Percentiles rank a stretch among this genome's conserved stretches.
phyloP scores from a whole-genome alignment of 176 grass and related monocot genomes.

The Tuctoria greenei region DNA sequence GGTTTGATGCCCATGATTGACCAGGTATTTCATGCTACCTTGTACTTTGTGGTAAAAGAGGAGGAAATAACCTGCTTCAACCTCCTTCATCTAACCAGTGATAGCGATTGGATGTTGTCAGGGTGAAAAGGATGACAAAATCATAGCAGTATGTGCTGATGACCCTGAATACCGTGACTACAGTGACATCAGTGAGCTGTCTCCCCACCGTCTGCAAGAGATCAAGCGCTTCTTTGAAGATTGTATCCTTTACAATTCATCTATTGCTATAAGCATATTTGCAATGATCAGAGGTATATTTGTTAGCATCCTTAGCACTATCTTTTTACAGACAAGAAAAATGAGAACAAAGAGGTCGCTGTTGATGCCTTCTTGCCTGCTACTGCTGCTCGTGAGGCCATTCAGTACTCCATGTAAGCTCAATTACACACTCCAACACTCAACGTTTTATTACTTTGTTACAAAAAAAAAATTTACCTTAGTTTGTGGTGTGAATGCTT shows the following conservation, averaged over 20 bases:
- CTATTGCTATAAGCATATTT: constrained; percentile 3
- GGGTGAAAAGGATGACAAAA: constrained; percentile 75
- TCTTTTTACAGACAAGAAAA: constrained; percentile 53
- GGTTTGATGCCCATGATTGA: constrained; percentile 84
- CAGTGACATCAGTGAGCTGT: constrained; percentile 60
- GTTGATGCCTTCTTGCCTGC: constrained; percentile 66
- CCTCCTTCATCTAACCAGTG: not conserved
- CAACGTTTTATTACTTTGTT: not conserved
- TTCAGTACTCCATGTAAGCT: constrained; percentile 73
- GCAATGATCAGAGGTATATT: not conserved
- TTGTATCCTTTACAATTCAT: constrained; percentile 42
- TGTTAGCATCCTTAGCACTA: constrained; percentile 37
- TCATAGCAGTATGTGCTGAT: constrained; percentile 73
- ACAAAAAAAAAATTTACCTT: not conserved
- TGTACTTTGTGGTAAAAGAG: not conserved
- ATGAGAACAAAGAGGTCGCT: constrained; percentile 74
- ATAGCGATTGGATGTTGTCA: constrained; percentile 1
- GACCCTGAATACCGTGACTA: constrained; percentile 76
- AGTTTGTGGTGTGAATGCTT: not conserved
- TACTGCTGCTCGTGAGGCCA: constrained; percentile 50
- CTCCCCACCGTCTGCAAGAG: constrained; percentile 64
- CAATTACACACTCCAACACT: not conserved
- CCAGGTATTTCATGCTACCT: constrained; percentile 41
- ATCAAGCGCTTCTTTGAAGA: constrained; percentile 69
- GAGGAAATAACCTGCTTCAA: not conserved